Percentiles rank a stretch among this genome's conserved stretches.
Evolutionary conservation across 768 basidiomycete species (phyloP).

Genomic region (Pisolithus orientalis): DNA sequence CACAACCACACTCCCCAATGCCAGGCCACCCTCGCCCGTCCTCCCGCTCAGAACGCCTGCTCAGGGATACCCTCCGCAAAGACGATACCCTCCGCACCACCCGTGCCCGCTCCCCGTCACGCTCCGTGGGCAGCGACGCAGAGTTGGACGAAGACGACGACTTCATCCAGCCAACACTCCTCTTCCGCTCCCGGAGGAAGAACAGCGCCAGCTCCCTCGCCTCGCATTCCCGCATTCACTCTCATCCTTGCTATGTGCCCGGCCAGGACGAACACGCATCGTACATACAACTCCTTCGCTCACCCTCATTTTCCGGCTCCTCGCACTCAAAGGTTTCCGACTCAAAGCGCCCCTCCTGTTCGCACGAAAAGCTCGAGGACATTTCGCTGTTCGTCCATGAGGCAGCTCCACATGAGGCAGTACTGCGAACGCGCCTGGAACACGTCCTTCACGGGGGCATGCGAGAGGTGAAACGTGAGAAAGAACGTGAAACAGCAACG

Average conservation of each 20-base stretch:
- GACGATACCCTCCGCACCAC: slow-evolving; percentile 34
- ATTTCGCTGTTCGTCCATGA: slow-evolving; percentile 18
- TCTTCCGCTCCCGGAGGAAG: slow-evolving; percentile 16
- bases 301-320: slow-evolving; percentile 22
- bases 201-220: slow-evolving; percentile 16
- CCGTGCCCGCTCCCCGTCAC: slow-evolving; percentile 19
- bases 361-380: slow-evolving; percentile 17
- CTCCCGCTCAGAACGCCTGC: slow-evolving; percentile 48
- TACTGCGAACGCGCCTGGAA: slow-evolving; percentile 47
- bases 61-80: slow-evolving; percentile 51
- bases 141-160: slow-evolving; percentile 20
- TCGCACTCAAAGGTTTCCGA: slow-evolving; percentile 20
- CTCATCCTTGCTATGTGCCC: slow-evolving; percentile 27
- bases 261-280: slow-evolving; percentile 23
- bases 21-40: slow-evolving; percentile 31
- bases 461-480: slow-evolving; percentile 6
- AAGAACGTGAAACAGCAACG: slow-evolving; percentile 8
- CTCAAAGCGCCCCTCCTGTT: slow-evolving; percentile 10
- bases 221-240: slow-evolving; percentile 7
- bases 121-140: slow-evolving; percentile 19
- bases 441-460: slow-evolving; percentile 36
- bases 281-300: slow-evolving; percentile 18
- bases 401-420: slow-evolving; percentile 46
- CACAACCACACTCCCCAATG: slow-evolving; percentile 2
- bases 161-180: slow-evolving; percentile 23